Conservation (phyloP, 2,329 filamentous ascomycete genomes). For the Talaromyces piceae region DNA sequence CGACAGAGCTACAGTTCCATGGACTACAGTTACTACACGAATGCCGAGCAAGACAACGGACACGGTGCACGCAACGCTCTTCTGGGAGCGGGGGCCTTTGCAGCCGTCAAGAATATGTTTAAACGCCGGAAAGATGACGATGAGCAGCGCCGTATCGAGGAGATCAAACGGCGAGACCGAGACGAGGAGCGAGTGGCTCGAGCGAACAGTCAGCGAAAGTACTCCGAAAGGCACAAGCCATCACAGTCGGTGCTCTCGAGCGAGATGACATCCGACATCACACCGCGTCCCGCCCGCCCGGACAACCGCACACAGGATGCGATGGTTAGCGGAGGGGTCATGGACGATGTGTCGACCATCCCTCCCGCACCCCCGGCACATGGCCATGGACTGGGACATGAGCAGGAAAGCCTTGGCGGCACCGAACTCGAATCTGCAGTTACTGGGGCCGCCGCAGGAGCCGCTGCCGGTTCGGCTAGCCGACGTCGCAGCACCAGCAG, state of each 20-base stretch:
- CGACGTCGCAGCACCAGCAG: constrained; percentile 23
- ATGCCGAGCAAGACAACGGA: constrained; percentile 35
- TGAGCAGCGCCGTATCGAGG: constrained; percentile 54
- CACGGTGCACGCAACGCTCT: constrained; percentile 53
- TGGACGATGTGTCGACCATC: constrained; percentile 22
- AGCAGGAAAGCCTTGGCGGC: constrained; percentile 9
- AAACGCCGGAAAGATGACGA: constrained; percentile 50
- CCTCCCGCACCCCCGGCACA: constrained; percentile 36
- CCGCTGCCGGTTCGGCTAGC: constrained; percentile 25
- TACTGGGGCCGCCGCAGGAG: constrained; percentile 22
- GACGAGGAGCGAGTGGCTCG: constrained; percentile 48
- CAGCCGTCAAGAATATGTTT: constrained; percentile 50
- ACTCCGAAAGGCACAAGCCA: constrained; percentile 29
- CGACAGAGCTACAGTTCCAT: constrained; percentile 15
- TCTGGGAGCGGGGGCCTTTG: constrained; percentile 61
- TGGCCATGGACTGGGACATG: constrained; percentile 11
- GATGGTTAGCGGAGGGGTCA: constrained; percentile 23
- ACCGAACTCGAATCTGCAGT: constrained; percentile 23
- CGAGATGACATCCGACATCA: constrained; percentile 30
- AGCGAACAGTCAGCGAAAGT: constrained; percentile 53
- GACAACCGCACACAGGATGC: constrained; percentile 27
- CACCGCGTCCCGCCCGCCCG: constrained; percentile 16
- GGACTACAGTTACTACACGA: constrained; percentile 33
- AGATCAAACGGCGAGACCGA: constrained; percentile 43
- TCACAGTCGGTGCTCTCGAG: constrained; percentile 29